Evolutionary conservation across 805 yeast genomes (phyloP), one percentile per base, ranked within the genome.

Genomic region (Saccharomycopsis oosterbeekiorum): DNA sequence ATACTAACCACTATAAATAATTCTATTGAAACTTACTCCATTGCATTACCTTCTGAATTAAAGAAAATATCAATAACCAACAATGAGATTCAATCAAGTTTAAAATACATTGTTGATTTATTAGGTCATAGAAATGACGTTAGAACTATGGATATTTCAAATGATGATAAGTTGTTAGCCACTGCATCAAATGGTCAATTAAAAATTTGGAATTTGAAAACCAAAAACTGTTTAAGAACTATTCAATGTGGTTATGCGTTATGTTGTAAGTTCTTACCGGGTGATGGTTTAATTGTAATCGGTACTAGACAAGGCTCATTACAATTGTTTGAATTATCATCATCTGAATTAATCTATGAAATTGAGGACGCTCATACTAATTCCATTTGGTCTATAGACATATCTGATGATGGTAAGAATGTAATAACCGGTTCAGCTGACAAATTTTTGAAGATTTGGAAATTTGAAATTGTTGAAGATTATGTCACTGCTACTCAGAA

Each of bases 401-500:
- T 94, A 40, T 83, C 93, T 1, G 81, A 86, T 14, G 96, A 93
- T 73, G 99, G 98, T 15, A 86, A 83, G 67, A 79, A 86, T 0
- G 76, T 94, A 57, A 84, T 92, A 0, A 88, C 97, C 2, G 99
- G 97, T 10, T 93, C 97, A 40, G 96, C 96, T 47, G 99, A 94
- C 72, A 92, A 92, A 70, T 75, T 82, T 3, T 86, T 93, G 51
- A 90, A 89, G 70, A 90, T 91, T 70, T 94, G 99, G 99, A 83
- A 85, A 56, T 83, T 94, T 70, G 76, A 79, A 68, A 81, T 89
- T 26, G 86, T 83, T 60, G 80, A 82, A 64, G 89, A 84, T 59
- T 63, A 74, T n/a, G 83, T 88, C 36, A 86, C 89, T 1, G 97
- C 96, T 11, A 83, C 92, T 0, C 71, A 72, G 14, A 70, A 73